Percentiles rank a stretch among this genome's conserved stretches.
These are phyloP conservation scores for Ustilago nuda DNA, from an alignment of 1,284 basidiomycete species.

Conservation along the genomic window DNA sequence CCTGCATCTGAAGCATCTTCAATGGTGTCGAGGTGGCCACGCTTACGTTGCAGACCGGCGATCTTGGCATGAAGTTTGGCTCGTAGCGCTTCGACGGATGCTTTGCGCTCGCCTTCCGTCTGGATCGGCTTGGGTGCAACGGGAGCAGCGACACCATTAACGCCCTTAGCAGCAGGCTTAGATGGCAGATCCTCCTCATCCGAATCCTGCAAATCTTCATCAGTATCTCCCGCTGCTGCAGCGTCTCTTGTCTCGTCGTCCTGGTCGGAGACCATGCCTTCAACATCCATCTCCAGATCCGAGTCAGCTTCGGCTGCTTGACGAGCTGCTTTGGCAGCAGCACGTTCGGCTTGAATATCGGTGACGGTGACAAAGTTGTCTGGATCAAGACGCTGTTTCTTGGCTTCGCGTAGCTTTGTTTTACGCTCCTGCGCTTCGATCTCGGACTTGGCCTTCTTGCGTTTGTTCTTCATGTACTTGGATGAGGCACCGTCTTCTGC, in stretches of 20 bases:
- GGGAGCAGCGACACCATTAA: constrained; percentile 6
- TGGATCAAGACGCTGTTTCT: constrained; percentile 63
- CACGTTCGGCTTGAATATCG: constrained; percentile 58
- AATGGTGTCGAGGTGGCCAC: constrained; percentile 32
- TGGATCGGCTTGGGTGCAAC: constrained; percentile 29
- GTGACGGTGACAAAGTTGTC: constrained; percentile 60
- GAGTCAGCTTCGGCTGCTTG: constrained; percentile 40
- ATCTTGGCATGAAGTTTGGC: constrained; percentile 64
- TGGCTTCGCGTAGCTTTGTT: constrained; percentile 50
- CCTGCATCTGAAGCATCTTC: constrained; percentile 42
- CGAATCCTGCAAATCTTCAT: constrained; percentile 50
- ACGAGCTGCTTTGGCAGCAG: constrained; percentile 44
- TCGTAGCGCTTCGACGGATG: constrained; percentile 55
- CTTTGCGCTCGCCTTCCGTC: constrained; percentile 53
- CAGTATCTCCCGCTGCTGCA: constrained; percentile 49
- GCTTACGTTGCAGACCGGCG: constrained; percentile 56
- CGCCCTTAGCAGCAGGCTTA: constrained; percentile 1
- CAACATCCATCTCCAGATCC: constrained; percentile 48
- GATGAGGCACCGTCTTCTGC: constrained; percentile 42
- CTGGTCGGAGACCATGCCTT: constrained; percentile 41
- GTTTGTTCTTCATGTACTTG: constrained; percentile 67
- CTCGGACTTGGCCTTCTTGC: constrained; percentile 63
- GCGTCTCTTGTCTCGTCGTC: constrained; percentile 34
- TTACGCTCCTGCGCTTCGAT: constrained; percentile 61
- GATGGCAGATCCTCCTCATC: constrained; percentile 37